phyloP scores from a whole-genome alignment of 139 green algal species.

The Coccomyxa sp. region DNA sequence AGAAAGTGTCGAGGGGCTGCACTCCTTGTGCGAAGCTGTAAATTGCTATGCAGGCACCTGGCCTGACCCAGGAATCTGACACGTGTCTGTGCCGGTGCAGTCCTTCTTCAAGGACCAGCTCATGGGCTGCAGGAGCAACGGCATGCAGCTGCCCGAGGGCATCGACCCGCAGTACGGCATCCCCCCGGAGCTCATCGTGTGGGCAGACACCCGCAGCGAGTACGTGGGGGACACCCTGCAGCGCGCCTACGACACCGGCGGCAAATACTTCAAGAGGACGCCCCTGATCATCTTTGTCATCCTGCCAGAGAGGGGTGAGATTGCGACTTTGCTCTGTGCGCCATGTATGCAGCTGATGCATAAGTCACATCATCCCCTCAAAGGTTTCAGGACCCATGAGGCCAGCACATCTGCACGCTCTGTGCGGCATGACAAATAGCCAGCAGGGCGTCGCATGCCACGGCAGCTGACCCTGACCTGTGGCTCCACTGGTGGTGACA shows the following conservation, averaged over 20 bases:
- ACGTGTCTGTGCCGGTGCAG: background rate
- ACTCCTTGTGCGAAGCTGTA: background rate
- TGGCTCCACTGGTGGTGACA: background rate
- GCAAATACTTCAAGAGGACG: constrained; percentile 12
- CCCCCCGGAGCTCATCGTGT: too few species aligned
- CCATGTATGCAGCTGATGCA: too few species aligned
- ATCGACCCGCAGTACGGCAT: too few species aligned
- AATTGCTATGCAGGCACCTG: background rate
- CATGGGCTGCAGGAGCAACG: background rate
- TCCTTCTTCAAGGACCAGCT: constrained; percentile 29
- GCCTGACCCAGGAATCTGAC: background rate
- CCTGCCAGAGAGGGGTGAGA: constrained; percentile 37
- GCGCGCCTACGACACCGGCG: constrained; percentile 3
- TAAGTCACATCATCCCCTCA: too few species aligned
- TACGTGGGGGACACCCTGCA: constrained; percentile 10
- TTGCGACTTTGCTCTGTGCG: too few species aligned
- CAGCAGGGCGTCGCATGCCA: too few species aligned
- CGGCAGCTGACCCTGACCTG: background rate
- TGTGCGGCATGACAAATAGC: too few species aligned
- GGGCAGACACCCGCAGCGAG: background rate
- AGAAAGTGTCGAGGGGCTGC: too few species aligned
- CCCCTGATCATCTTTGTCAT: constrained; percentile 36
- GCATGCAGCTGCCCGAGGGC: too few species aligned
- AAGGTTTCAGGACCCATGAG: too few species aligned
- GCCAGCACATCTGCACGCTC: too few species aligned